Conservation (phyloP, 1,284 basidiomycete species). For the Porodaedalea pini region DNA sequence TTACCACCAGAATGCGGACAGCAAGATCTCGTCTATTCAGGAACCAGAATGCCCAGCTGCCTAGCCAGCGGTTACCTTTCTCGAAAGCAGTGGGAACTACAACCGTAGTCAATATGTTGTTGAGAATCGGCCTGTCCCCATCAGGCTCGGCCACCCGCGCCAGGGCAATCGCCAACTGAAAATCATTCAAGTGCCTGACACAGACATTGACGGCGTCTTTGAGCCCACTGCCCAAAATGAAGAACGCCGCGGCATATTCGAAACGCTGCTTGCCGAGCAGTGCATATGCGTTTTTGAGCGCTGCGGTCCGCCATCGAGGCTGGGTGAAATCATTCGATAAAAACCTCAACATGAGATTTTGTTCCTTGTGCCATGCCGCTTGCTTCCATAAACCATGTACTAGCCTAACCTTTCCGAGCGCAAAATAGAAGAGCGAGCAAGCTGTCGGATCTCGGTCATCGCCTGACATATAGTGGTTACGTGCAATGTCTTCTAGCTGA, state of each 20-base stretch:
- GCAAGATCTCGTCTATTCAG: conserved; percentile 82
- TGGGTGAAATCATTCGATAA: conserved; percentile 87
- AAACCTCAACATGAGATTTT: conserved; percentile 88
- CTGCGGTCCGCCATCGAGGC: conserved; percentile 87
- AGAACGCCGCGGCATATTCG: conserved; percentile 97
- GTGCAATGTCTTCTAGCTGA: conserved; percentile 87
- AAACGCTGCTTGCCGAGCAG: conserved; percentile 90
- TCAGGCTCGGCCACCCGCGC: conserved; percentile 81
- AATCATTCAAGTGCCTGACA: conserved; percentile 82
- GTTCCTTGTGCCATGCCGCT: conserved; percentile 91
- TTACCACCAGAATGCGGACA: conserved; percentile 77
- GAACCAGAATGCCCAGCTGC: conserved; percentile 96
- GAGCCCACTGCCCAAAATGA: conserved; percentile 84
- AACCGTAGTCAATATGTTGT: conserved; percentile 63
- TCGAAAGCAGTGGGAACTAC: conserved; percentile 84
- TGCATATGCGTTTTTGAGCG: conserved; percentile 95
- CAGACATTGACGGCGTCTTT: conserved; percentile 94
- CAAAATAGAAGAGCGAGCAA: conserved; percentile 93
- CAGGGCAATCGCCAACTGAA: conserved; percentile 86
- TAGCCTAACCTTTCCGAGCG: conserved; percentile 86
- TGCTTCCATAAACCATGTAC: conserved; percentile 96
- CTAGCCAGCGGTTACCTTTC: conserved; percentile 90
- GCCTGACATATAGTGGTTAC: conserved; percentile 86
- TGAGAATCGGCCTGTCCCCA: conserved; percentile 77
- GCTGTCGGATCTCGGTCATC: conserved; percentile 84